phyloP scores from a whole-genome alignment of 2,329 filamentous ascomycete genomes.

The Alternaria hordeiaustralica region DNA sequence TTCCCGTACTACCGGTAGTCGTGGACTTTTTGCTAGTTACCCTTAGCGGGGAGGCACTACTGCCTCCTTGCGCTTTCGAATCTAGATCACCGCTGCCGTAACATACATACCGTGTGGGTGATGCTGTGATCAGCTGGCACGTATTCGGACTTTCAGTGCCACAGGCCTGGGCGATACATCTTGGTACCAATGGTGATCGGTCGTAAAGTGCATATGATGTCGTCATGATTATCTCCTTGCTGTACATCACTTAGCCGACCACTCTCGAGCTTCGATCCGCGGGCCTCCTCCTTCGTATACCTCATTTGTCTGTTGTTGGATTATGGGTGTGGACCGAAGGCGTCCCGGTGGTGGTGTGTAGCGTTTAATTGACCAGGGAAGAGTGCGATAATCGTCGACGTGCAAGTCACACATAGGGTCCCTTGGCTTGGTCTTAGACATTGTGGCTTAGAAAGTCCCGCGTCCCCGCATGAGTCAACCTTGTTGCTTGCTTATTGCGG shows the following conservation, averaged over 20 bases:
- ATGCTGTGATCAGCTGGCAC: not conserved
- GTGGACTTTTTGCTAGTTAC: not conserved
- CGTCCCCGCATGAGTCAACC: conserved; percentile 6
- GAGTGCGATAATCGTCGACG: not conserved
- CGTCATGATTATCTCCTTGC: not conserved
- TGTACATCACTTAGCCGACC: not conserved
- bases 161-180: not conserved
- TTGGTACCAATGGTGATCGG: not conserved
- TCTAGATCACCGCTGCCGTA: not conserved
- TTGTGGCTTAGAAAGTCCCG: conserved; percentile 4
- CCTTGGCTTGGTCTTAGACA: not conserved
- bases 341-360: not conserved
- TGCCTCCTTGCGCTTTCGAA: not conserved
- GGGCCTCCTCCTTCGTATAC: not conserved
- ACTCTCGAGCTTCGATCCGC: not conserved
- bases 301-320: not conserved
- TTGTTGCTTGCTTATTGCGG: conserved; percentile 1
- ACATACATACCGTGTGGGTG: not conserved
- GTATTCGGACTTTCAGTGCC: not conserved
- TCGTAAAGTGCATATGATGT: not conserved
- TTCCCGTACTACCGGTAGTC: not conserved
- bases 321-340: not conserved
- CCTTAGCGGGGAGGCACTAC: not conserved
- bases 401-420: not conserved
- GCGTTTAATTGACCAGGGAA: not conserved